Percentiles rank a stretch among this genome's conserved stretches.
Conservation (phyloP, 1,284 basidiomycete species). For the Rhizoctonia solani region DNA sequence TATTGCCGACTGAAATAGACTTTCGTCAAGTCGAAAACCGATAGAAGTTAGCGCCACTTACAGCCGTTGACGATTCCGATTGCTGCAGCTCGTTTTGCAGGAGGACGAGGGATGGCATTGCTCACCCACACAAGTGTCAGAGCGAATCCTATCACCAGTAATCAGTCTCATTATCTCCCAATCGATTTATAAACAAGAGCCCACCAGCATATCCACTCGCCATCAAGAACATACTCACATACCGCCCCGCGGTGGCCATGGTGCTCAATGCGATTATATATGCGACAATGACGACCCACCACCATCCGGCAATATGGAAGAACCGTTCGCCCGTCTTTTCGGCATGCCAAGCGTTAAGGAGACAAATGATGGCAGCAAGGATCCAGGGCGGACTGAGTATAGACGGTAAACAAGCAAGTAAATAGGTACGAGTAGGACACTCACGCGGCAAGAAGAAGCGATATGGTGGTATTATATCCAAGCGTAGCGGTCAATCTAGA, state of each 20-base stretch:
- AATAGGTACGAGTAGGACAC: not conserved
- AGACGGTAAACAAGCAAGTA: constrained; percentile 41
- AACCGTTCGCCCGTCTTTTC: constrained; percentile 69
- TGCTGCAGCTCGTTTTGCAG: not conserved
- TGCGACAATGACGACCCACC: constrained; percentile 65
- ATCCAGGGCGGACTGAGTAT: constrained; percentile 44
- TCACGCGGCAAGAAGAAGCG: constrained; percentile 65
- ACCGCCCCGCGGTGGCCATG: constrained; percentile 67
- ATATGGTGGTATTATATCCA: constrained; percentile 61
- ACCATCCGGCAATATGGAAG: constrained; percentile 61
- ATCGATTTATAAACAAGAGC: no score
- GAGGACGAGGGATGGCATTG: not conserved
- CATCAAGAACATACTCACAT: constrained; percentile 64
- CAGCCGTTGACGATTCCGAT: constrained; percentile 39
- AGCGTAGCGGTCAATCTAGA: constrained; percentile 57
- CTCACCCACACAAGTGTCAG: no score
- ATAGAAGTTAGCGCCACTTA: not conserved
- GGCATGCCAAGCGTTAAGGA: constrained; percentile 70
- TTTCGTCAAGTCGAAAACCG: not conserved
- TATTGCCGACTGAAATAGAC: constrained; percentile 45
- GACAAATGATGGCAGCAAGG: constrained; percentile 39
- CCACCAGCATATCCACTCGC: no score
- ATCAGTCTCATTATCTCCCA: no score
- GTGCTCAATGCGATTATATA: constrained; percentile 73
- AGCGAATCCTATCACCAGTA: no score